Percentiles rank a stretch among this genome's conserved stretches.
phyloP scores from a whole-genome alignment of 805 yeast genomes.

The Wickerhamomyces queroliae region DNA sequence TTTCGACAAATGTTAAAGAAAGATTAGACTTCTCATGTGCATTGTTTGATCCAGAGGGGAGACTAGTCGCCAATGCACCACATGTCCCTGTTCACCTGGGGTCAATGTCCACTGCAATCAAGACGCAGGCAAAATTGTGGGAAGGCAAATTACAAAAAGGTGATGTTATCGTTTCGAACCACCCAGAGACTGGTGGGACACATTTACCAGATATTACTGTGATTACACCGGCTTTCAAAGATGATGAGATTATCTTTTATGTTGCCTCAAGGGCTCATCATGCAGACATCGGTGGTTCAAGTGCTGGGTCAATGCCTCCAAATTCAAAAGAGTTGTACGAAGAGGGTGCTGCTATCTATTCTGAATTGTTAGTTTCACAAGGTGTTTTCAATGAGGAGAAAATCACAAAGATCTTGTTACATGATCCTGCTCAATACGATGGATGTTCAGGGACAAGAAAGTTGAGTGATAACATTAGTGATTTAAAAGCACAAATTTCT shows the following conservation, averaged over 20 bases:
- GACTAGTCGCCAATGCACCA: slow-evolving; percentile 82
- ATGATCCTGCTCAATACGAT: slow-evolving; percentile 73
- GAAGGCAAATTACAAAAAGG: slow-evolving; percentile 58
- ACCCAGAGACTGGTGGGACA: slow-evolving; percentile 82
- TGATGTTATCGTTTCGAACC: slow-evolving; percentile 73
- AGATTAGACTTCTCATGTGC: slow-evolving; percentile 84
- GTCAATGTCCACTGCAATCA: slow-evolving; percentile 78
- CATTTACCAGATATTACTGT: slow-evolving; percentile 91
- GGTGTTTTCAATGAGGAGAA: slow-evolving; percentile 75
- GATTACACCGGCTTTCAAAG: slow-evolving; percentile 81
- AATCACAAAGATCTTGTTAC: slow-evolving; percentile 53
- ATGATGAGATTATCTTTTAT: slow-evolving; percentile 62
- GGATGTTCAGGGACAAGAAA: slow-evolving; percentile 90
- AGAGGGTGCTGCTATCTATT: slow-evolving; percentile 86
- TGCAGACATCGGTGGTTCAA: slow-evolving; percentile 89
- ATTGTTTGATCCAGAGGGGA: slow-evolving; percentile 69
- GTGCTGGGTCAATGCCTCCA: slow-evolving; percentile 96
- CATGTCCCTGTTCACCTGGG: slow-evolving; percentile 85
- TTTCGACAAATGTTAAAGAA: slow-evolving; percentile 79
- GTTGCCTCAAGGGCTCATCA: slow-evolving; percentile 96
- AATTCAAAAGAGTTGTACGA: slow-evolving; percentile 78
- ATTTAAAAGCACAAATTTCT: slow-evolving; percentile 79
- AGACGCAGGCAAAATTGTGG: slow-evolving; percentile 63
- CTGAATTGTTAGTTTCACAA: slow-evolving; percentile 64
- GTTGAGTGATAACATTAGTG: slow-evolving; percentile 77